A percentile compares a stretch with the other conserved stretches of the same genome.
These are phyloP conservation scores for Leersia perrieri DNA, from an alignment of 176 grass and related monocot genomes.

Conservation along the genomic window DNA sequence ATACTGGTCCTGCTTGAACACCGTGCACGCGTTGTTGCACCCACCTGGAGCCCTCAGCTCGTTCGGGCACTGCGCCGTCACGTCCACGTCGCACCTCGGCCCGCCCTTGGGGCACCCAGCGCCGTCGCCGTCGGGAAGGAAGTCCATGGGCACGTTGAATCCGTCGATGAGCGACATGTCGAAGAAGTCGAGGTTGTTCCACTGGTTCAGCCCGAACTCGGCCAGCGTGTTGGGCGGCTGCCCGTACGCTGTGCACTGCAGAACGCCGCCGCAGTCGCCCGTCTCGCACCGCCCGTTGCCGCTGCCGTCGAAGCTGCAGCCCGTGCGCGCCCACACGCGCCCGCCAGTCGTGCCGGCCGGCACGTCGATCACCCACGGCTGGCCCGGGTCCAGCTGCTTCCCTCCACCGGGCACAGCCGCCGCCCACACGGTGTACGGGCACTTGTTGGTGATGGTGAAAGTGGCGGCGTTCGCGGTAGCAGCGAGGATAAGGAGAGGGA, in stretches of 20 bases:
- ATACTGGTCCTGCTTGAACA: conserved; percentile 39
- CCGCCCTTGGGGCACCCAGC: conserved; percentile 39
- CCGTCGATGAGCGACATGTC: conserved; percentile 63
- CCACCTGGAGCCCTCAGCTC: conserved; percentile 25
- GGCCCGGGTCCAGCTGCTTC: not conserved
- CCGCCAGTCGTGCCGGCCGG: conserved; percentile 24
- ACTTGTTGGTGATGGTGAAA: conserved; percentile 28
- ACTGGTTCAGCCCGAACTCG: conserved; percentile 48
- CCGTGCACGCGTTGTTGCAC: conserved; percentile 44
- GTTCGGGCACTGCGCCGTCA: conserved; percentile 35
- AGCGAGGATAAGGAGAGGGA: not conserved
- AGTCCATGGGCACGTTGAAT: conserved; percentile 63
- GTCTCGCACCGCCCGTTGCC: conserved; percentile 42
- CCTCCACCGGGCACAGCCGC: conserved; percentile 5
- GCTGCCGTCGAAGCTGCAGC: conserved; percentile 35
- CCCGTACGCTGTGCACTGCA: conserved; percentile 28
- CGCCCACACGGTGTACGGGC: conserved; percentile 5
- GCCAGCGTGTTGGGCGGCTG: conserved; percentile 46
- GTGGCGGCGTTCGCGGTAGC: not conserved
- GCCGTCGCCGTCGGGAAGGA: conserved; percentile 33
- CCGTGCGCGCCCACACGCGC: conserved; percentile 37
- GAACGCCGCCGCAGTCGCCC: not conserved
- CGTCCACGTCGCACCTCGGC: not conserved
- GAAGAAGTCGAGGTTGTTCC: conserved; percentile 18
- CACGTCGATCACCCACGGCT: conserved; percentile 30